These are phyloP conservation scores for Pseudogymnoascus sp. DNA, from an alignment of 2,329 filamentous ascomycete genomes.

Conservation along the genomic window DNA sequence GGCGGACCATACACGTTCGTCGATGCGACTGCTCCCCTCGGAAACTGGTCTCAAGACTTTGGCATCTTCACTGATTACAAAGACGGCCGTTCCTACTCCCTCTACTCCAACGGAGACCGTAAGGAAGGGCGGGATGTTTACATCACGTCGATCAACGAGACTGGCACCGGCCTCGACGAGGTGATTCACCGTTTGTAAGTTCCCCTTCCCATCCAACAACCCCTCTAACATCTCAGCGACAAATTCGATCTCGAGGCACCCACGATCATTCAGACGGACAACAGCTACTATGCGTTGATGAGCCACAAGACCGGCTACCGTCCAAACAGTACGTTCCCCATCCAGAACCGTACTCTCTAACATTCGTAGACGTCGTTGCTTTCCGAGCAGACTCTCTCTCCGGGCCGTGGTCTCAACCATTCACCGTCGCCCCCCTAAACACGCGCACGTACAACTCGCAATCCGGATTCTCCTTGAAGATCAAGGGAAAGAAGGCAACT, in stretches of 20 bases:
- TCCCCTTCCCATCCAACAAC: background rate
- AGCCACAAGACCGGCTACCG: slow-evolving; percentile 58
- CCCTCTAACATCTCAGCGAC: slow-evolving; percentile 25
- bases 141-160: slow-evolving; percentile 47
- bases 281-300: slow-evolving; percentile 55
- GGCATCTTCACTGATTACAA: slow-evolving; percentile 56
- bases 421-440: slow-evolving; percentile 45
- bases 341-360: background rate
- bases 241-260: slow-evolving; percentile 57
- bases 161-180: slow-evolving; percentile 45
- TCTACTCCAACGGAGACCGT: slow-evolving; percentile 55
- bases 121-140: slow-evolving; percentile 52
- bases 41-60: slow-evolving; percentile 59
- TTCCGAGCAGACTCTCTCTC: slow-evolving; percentile 46
- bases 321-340: slow-evolving; percentile 42
- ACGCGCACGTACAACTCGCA: slow-evolving; percentile 49
- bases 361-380: slow-evolving; percentile 43
- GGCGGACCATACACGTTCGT: slow-evolving; percentile 34
- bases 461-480: slow-evolving; percentile 44
- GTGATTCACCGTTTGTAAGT: slow-evolving; percentile 45
- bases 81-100: slow-evolving; percentile 47
- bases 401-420: slow-evolving; percentile 50
- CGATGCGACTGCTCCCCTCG: slow-evolving; percentile 48
- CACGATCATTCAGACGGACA: slow-evolving; percentile 53
- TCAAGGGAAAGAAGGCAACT: slow-evolving; percentile 41